A percentile compares a stretch with the other conserved stretches of the same genome.
These are phyloP conservation scores for Rheum nobile DNA, from an alignment of 148 eudicot species.

Conservation along the genomic window DNA sequence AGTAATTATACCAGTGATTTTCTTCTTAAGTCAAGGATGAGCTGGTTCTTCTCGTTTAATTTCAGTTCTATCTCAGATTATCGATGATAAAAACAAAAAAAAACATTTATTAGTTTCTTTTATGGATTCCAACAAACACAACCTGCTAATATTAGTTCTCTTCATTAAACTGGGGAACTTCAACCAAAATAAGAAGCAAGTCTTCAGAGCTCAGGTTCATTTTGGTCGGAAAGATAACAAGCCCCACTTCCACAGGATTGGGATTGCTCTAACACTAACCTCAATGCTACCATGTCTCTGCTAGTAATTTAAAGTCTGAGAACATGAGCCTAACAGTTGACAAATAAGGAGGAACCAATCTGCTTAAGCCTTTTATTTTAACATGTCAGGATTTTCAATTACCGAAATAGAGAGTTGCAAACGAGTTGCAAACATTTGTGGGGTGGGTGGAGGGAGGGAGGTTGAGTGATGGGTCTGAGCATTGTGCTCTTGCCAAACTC, in stretches of 20 bases:
- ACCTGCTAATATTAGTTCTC: not conserved
- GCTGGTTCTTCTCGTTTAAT: conserved; percentile 47
- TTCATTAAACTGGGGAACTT: not conserved
- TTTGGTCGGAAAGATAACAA: not conserved
- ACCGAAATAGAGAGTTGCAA: no score
- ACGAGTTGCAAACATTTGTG: no score
- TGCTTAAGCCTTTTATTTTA: not conserved
- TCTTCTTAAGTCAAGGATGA: conserved; percentile 44
- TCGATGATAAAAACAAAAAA: conserved; percentile 22
- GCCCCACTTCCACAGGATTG: not conserved
- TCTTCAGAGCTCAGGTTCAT: not conserved
- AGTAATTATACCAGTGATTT: conserved; percentile 40
- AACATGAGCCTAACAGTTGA: not conserved
- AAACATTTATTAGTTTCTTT: not conserved
- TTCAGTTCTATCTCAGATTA: conserved; percentile 45
- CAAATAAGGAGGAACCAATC: not conserved
- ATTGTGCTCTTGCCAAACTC: no score
- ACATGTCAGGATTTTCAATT: no score
- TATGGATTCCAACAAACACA: not conserved
- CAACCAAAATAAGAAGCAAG: not conserved
- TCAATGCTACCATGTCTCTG: not conserved
- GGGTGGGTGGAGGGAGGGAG: no score
- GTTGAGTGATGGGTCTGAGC: not conserved
- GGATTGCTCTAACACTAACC: not conserved
- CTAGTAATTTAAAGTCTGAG: not conserved